A percentile compares a stretch with the other conserved stretches of the same genome.
These are phyloP conservation scores for Crithidia expoeki DNA, from an alignment of 208 protist genomes.

Conservation along the genomic window DNA sequence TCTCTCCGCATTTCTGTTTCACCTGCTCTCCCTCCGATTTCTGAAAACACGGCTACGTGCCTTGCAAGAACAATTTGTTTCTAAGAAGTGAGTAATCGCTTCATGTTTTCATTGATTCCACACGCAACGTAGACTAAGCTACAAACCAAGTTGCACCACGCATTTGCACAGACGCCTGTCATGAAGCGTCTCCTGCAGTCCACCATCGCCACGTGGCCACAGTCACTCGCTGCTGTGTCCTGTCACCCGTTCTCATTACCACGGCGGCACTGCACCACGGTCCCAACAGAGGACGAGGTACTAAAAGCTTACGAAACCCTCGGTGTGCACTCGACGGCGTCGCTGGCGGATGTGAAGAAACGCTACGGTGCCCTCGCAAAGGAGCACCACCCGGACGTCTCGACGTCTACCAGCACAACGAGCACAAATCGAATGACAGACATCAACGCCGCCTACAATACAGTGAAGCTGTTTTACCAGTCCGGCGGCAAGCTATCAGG, in stretches of 20 bases:
- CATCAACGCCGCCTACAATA: conserved; percentile 88
- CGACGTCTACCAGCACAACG: conserved; percentile 23
- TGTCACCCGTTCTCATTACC: neutral
- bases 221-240: neutral
- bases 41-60: no score
- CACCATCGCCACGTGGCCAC: neutral
- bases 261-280: conserved; percentile 27
- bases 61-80: no score
- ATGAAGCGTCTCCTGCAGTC: conserved; percentile 11
- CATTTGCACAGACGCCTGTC: neutral
- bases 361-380: conserved; percentile 85
- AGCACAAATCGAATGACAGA: conserved; percentile 71
- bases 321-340: conserved; percentile 48
- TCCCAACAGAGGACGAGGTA: conserved; percentile 81
- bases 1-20: no score
- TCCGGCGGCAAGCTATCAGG: conserved; percentile 44
- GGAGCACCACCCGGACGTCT: conserved; percentile 89
- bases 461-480: conserved; percentile 75
- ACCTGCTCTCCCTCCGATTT: no score
- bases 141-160: neutral
- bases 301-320: conserved; percentile 71
- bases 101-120: no score
- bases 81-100: no score
- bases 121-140: no score
- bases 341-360: conserved; percentile 80